Evolutionary conservation across 805 yeast genomes (phyloP), one percentile per base, ranked within the genome.

Genomic region (Candida insectorum): DNA sequence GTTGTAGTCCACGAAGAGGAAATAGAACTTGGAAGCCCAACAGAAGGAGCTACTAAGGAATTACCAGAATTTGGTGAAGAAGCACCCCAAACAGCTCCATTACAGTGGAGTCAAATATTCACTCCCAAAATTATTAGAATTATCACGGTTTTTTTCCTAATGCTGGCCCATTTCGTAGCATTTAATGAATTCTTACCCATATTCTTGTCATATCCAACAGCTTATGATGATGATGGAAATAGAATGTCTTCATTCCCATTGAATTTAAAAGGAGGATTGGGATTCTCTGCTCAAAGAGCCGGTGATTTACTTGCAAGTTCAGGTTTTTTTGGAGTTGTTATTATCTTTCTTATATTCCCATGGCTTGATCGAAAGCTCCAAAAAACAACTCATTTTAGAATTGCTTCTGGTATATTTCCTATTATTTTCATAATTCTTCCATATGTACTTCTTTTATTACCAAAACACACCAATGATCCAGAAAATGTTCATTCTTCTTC

Each of bases 161-260:
- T 68, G 47, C 56, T 72, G n/a, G 59, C 73, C 31, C 78, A 72
- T 47, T 45, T 58, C 8, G 56, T 69, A 10, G 75, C 73, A 4
- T 71, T 57, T 47, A 69, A 70, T 26, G 80, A 76, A 49, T 71
- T 77, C 32, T 44, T 77, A 26, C 82, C 83, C 1, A 66, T 77
- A 4, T 70, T 70, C 33, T 54, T 76, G 10, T 75, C 80, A 3
- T 52, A 54, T 14, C 15, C 24, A 12, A 33, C 33, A 21, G 38
- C 28, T 4, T 30, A 35, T 16, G 33, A 30, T 12, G n/a, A 5
- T 36, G 43, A 14, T 36, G 51, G 18, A 33, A 41, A 15, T 23
- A 28, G 7, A 9, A 35, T 39, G 10, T 45, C 59, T 18, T 28
- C 39, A 15, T 58, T 60, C 33, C 67, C 68, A 0, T 56, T 57